Evolutionary conservation across 2,329 filamentous ascomycete species (phyloP).

Genomic region (Mycosphaerelloides madeirae): DNA sequence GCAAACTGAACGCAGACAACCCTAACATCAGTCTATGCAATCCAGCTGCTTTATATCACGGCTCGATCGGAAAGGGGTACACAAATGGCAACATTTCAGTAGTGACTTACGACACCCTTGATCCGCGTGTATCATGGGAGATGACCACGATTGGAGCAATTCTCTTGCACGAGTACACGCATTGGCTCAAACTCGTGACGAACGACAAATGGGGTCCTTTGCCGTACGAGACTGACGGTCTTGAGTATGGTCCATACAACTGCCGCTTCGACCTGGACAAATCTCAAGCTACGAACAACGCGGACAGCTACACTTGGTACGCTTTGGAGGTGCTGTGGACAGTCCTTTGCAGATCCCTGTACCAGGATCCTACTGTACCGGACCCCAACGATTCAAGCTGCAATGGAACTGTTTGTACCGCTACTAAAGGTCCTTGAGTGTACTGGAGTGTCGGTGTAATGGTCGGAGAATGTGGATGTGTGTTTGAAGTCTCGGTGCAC

Average conservation of each 20-base stretch:
- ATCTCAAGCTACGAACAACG: slow-evolving; percentile 3
- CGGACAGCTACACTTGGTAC: slow-evolving; percentile 7
- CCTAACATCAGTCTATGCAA: too few species aligned
- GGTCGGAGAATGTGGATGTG: too few species aligned
- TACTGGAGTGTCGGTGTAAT: too few species aligned
- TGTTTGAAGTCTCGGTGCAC: too few species aligned
- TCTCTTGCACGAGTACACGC: slow-evolving; percentile 8
- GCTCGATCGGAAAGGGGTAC: too few species aligned
- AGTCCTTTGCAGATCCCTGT: background rate
- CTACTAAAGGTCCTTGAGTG: too few species aligned
- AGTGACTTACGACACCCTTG: background rate
- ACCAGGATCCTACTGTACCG: too few species aligned
- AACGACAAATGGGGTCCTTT: background rate
- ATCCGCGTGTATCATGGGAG: slow-evolving; percentile 5
- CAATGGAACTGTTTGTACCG: too few species aligned
- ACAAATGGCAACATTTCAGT: too few species aligned
- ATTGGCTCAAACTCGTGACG: background rate
- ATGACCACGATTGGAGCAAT: slow-evolving; percentile 5
- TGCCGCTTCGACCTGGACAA: slow-evolving; percentile 2
- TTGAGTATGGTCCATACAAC: background rate
- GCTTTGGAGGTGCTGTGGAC: slow-evolving; percentile 2
- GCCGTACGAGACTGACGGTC: slow-evolving; percentile 3
- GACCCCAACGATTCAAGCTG: too few species aligned
- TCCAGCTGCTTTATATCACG: too few species aligned
- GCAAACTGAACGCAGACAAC: too few species aligned